Conservation (phyloP, 306 rosid species). For the Fragaria vesca region DNA sequence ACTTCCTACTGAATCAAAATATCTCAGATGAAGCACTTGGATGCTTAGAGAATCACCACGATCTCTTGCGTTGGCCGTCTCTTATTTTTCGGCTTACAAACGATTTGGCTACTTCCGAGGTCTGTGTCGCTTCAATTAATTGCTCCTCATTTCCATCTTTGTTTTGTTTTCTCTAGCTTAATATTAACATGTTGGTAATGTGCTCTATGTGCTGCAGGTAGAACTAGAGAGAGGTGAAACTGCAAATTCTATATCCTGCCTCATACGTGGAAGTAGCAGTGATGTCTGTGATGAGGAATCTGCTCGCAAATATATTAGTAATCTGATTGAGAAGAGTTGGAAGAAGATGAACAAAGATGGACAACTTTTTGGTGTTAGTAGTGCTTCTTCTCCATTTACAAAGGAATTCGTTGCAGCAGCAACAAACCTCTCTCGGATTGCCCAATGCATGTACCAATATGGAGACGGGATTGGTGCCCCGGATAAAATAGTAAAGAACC, state of each 20-base stretch:
- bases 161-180: background rate
- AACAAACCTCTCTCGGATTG: constrained; percentile 47
- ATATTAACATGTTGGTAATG: background rate
- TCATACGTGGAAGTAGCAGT: constrained; percentile 25
- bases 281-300: constrained; percentile 33
- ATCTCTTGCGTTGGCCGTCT: constrained; percentile 37
- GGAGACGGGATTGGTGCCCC: constrained; percentile 66
- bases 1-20: constrained; percentile 31
- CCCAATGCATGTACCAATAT: constrained; percentile 47
- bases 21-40: constrained; percentile 39
- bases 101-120: constrained; percentile 54
- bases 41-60: constrained; percentile 28
- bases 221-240: constrained; percentile 59
- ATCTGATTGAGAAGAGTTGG: constrained; percentile 45
- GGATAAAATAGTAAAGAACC: constrained; percentile 23
- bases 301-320: constrained; percentile 11
- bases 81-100: constrained; percentile 54
- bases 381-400: constrained; percentile 26
- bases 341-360: constrained; percentile 45
- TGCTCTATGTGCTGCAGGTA: constrained; percentile 19
- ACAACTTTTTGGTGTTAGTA: background rate
- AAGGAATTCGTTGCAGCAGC: constrained; percentile 35
- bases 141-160: background rate
- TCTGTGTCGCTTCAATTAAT: background rate
- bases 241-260: constrained; percentile 42